Percentiles rank a stretch among this genome's conserved stretches.
phyloP scores from a whole-genome alignment of 495 filamentous ascomycete species.

The Talaromyces proteolyticus region DNA sequence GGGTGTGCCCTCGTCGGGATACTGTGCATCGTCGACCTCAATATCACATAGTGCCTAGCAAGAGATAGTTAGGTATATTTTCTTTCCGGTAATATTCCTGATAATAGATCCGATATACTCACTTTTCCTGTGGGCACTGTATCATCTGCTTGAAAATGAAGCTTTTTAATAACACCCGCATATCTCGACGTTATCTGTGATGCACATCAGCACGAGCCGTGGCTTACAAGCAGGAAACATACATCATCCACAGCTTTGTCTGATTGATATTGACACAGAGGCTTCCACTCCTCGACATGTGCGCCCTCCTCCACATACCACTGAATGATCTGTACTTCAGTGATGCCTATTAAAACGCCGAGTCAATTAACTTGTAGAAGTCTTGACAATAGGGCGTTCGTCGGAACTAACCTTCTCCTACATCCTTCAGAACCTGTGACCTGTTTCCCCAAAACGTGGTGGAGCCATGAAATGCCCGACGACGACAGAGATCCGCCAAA shows the following conservation, averaged over 20 bases:
- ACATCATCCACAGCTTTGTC: conserved; percentile 98
- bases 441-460: conserved; percentile 57
- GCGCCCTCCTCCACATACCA: conserved; percentile 98
- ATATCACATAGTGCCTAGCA: conserved; percentile 46
- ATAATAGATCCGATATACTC: background rate
- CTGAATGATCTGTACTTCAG: conserved; percentile 97
- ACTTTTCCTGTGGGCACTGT: conserved; percentile 89
- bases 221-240: background rate
- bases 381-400: background rate
- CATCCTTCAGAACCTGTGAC: conserved; percentile 90
- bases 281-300: conserved; percentile 95
- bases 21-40: conserved; percentile 53
- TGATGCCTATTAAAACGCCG: conserved; percentile 65
- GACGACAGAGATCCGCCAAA: conserved; percentile 3
- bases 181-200: conserved; percentile 85
- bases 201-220: background rate
- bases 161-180: conserved; percentile 90
- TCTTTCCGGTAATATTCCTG: background rate
- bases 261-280: conserved; percentile 93
- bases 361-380: background rate
- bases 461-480: conserved; percentile 55
- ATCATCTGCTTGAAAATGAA: conserved; percentile 92
- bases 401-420: conserved; percentile 85
- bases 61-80: conserved; percentile 5
- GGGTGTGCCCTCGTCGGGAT: conserved; percentile 40